phyloP scores from a whole-genome alignment of 148 eudicot genomes.

The Rhododendron ovatum region DNA sequence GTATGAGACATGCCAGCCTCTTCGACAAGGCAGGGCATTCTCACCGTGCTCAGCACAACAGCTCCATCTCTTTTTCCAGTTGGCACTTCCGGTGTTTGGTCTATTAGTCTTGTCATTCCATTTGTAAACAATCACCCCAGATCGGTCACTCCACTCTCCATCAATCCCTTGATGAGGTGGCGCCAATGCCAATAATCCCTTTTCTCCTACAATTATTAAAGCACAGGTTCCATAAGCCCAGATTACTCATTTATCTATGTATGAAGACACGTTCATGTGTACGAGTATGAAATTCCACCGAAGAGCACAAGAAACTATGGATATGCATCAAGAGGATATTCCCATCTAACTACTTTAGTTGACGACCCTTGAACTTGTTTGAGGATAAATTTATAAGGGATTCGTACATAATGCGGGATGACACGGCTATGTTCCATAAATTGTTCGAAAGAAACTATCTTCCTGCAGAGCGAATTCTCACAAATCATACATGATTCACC shows the following conservation, averaged over 20 bases:
- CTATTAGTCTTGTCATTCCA: conserved; percentile 53
- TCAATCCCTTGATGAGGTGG: conserved; percentile 76
- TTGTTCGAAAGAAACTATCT: neutral
- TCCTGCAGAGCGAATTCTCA: neutral
- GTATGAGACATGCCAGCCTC: conserved; percentile 67
- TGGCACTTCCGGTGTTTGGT: conserved; percentile 57
- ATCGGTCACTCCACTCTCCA: conserved; percentile 66
- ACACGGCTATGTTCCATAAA: neutral
- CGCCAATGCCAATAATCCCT: conserved; percentile 50
- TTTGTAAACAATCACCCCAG: conserved; percentile 62
- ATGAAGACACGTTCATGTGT: neutral
- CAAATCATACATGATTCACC: too few species aligned
- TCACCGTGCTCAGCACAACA: conserved; percentile 66
- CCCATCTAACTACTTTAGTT: neutral
- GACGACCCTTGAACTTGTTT: neutral
- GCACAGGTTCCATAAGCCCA: neutral
- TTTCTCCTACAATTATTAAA: conserved; percentile 37
- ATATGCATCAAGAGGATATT: neutral
- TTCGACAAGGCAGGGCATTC: conserved; percentile 57
- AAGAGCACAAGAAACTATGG: neutral
- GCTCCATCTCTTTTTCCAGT: conserved; percentile 77
- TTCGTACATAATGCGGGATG: neutral
- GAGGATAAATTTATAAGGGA: neutral
- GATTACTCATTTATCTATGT: neutral
- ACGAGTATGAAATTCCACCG: neutral